phyloP scores from a whole-genome alignment of 257 asterid species.

The Salvia miltiorrhiza region DNA sequence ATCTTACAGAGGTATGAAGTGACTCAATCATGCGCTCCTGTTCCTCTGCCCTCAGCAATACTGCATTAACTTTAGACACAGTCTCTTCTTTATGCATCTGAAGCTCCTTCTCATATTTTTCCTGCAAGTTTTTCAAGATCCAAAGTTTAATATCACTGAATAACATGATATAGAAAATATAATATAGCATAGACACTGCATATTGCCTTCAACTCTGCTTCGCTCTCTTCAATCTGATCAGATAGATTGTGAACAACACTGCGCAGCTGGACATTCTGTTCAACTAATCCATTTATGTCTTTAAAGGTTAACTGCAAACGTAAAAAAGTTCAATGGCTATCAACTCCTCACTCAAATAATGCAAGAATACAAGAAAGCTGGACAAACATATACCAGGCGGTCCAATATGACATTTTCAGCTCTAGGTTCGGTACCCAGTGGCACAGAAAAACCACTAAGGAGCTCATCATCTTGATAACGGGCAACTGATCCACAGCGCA shows the following conservation, averaged over 20 bases:
- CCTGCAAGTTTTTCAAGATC: constrained; percentile 40
- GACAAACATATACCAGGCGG: constrained; percentile 44
- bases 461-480: constrained; percentile 31
- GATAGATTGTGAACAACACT: constrained; percentile 69
- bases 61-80: constrained; percentile 60
- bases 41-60: constrained; percentile 76
- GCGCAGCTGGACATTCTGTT: constrained; percentile 75
- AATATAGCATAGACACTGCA: not conserved
- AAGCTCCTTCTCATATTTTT: constrained; percentile 64
- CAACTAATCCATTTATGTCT: constrained; percentile 90
- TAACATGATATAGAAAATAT: not conserved
- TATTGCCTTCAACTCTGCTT: constrained; percentile 64
- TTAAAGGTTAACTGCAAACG: constrained; percentile 70
- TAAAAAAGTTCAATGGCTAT: constrained; percentile 4
- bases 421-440: constrained; percentile 32
- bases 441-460: constrained; percentile 23
- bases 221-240: constrained; percentile 67
- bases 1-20: constrained; percentile 81
- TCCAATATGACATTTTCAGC: constrained; percentile 44
- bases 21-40: constrained; percentile 86
- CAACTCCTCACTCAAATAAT: not conserved
- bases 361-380: not conserved
- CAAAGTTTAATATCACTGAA: constrained; percentile 12
- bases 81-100: constrained; percentile 59
- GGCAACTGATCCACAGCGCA: constrained; percentile 75